Percentiles rank a stretch among this genome's conserved stretches.
phyloP scores from a whole-genome alignment of 441 rosid genomes.

The Capsella rubella region DNA sequence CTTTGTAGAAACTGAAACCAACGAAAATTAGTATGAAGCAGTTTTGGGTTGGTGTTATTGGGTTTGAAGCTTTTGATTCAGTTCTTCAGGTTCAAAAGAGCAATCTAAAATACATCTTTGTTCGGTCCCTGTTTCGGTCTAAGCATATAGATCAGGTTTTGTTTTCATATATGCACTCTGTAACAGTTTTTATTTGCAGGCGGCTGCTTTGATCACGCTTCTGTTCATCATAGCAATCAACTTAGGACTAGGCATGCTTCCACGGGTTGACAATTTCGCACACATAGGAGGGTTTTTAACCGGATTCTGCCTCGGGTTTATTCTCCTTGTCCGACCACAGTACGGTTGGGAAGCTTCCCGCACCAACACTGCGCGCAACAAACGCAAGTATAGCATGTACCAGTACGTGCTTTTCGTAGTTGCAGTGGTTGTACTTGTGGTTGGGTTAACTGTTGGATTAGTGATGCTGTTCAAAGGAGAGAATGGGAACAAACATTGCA shows the following conservation, averaged over 20 bases:
- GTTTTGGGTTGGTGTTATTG: too few species aligned
- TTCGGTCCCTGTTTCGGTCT: not conserved
- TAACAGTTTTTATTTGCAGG: constrained; percentile 46
- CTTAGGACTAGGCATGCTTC: constrained; percentile 86
- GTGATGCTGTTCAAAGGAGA: constrained; percentile 82
- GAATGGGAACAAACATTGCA: constrained; percentile 75
- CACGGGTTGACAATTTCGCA: constrained; percentile 91
- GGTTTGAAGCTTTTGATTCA: not conserved
- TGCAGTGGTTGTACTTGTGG: constrained; percentile 53
- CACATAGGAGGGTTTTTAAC: constrained; percentile 92
- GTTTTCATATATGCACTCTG: not conserved
- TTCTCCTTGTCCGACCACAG: constrained; percentile 79
- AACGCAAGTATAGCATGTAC: constrained; percentile 66
- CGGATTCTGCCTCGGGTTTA: constrained; percentile 85
- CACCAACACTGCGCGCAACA: constrained; percentile 48
- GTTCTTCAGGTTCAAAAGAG: not conserved
- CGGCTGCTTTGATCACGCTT: constrained; percentile 78
- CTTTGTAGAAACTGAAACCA: not conserved
- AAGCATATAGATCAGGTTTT: too few species aligned
- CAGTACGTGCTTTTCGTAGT: constrained; percentile 58
- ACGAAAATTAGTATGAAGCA: too few species aligned
- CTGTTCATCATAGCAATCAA: constrained; percentile 69
- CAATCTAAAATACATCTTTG: not conserved
- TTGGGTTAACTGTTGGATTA: constrained; percentile 58
- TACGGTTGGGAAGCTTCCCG: constrained; percentile 70